These are phyloP conservation scores for Mortierella polycephala DNA, from an alignment of 371 early-diverging fungal genomes.

Conservation along the genomic window DNA sequence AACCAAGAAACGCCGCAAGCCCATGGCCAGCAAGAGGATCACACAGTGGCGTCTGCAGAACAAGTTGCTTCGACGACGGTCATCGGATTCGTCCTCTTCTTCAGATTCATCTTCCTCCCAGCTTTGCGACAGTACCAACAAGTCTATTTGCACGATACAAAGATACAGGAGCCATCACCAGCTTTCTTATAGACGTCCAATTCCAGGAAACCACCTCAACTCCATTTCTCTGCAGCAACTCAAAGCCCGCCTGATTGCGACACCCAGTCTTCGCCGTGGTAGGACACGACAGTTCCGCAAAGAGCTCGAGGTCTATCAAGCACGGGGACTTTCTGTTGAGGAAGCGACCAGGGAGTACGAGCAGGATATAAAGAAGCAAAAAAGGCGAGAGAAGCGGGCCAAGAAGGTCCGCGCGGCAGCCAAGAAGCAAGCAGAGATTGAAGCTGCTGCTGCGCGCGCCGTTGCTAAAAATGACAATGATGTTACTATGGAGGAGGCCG, in stretches of 20 bases:
- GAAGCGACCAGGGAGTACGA: constrained; percentile 26
- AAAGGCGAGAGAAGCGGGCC: constrained; percentile 23
- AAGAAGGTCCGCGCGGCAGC: not conserved
- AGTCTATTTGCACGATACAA: not conserved
- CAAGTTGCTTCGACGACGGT: constrained; percentile 16
- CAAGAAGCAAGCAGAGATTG: constrained; percentile 2
- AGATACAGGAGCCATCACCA: constrained; percentile 4
- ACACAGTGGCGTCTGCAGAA: constrained; percentile 24
- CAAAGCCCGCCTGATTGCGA: not conserved
- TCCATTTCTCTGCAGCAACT: not conserved
- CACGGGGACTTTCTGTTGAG: constrained; percentile 29
- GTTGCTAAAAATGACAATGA: not conserved
- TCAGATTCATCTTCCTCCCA: constrained; percentile 2
- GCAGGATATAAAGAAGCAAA: constrained; percentile 17
- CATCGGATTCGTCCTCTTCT: not conserved
- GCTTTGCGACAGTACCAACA: not conserved
- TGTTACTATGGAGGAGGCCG: constrained; percentile 47
- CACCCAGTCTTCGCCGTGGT: constrained; percentile 16
- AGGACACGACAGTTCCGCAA: constrained; percentile 34
- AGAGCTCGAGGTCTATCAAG: constrained; percentile 36
- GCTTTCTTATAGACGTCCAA: too few relatives aligned
- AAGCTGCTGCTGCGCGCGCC: not conserved
- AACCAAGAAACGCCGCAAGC: constrained; percentile 17
- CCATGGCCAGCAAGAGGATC: constrained; percentile 21
- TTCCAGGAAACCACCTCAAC: not conserved